phyloP scores from a whole-genome alignment of 345 rosid genomes.

The Boechera stricta region DNA sequence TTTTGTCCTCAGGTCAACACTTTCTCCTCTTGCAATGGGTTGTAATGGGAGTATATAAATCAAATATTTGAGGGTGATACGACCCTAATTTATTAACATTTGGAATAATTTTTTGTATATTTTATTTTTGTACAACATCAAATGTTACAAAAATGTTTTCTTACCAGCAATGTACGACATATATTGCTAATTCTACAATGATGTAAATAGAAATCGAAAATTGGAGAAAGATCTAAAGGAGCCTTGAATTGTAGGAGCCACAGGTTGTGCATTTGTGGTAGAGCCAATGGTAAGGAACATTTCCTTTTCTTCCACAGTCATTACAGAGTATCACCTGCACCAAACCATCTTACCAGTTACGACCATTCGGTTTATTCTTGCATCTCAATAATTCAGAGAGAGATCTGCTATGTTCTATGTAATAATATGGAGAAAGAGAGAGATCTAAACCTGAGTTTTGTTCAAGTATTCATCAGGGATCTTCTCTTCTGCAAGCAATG shows the following conservation, averaged over 20 bases:
- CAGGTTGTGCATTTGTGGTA: constrained; percentile 68
- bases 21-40: constrained; percentile 29
- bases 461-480: constrained; percentile 70
- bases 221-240: constrained; percentile 46
- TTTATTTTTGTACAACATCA: constrained; percentile 39
- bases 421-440: not conserved
- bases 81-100: constrained; percentile 35
- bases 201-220: not conserved
- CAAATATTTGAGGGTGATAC: constrained; percentile 32
- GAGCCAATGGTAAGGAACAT: constrained; percentile 70
- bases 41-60: constrained; percentile 30
- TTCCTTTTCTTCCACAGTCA: constrained; percentile 77
- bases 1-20: constrained; percentile 21
- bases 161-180: constrained; percentile 20
- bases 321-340: constrained; percentile 66
- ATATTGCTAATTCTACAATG: constrained; percentile 14
- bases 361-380: constrained; percentile 5
- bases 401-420: not conserved
- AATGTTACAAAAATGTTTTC: constrained; percentile 34
- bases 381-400: too few species aligned
- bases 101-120: constrained; percentile 13
- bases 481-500: constrained; percentile 75
- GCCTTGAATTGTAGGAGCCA: constrained; percentile 75
- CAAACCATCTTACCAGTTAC: not conserved
- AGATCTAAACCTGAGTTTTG: constrained; percentile 65